Percentiles rank a stretch among this genome's conserved stretches.
phyloP scores from a whole-genome alignment of 148 eudicot genomes.

The Camellia sinensis region DNA sequence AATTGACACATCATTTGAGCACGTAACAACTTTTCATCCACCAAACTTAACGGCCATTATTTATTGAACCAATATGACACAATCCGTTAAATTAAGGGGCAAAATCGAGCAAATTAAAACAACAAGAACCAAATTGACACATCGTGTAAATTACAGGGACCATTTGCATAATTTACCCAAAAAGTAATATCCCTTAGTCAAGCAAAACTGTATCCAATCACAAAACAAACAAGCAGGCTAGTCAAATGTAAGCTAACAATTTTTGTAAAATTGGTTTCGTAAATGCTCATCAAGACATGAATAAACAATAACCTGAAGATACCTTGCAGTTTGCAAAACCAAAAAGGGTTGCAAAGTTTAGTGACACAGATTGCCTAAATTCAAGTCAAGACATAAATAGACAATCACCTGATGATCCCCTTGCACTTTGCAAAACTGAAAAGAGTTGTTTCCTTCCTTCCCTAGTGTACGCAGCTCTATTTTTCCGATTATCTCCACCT shows the following conservation, averaged over 20 bases:
- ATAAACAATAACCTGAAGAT: background rate
- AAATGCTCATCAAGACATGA: background rate
- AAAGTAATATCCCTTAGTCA: background rate
- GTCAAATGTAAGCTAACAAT: background rate
- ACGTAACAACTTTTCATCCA: too few species aligned
- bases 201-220: background rate
- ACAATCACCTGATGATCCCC: slow-evolving; percentile 93
- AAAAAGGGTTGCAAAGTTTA: background rate
- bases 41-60: too few species aligned
- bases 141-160: too few species aligned
- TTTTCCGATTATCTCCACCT: slow-evolving; percentile 66
- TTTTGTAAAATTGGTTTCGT: background rate
- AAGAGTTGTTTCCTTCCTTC: slow-evolving; percentile 97
- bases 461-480: slow-evolving; percentile 84
- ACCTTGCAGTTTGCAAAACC: background rate
- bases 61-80: too few species aligned
- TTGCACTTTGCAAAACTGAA: slow-evolving; percentile 95
- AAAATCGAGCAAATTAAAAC: too few species aligned
- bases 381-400: background rate
- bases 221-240: slow-evolving; percentile 1
- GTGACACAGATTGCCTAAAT: background rate
- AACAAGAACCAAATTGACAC: too few species aligned
- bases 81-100: too few species aligned
- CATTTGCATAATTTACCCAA: too few species aligned
- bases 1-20: too few species aligned